Evolutionary conservation across 192 early-diverging fungal genomes (phyloP).

Genomic region (Coemansia sp.): DNA sequence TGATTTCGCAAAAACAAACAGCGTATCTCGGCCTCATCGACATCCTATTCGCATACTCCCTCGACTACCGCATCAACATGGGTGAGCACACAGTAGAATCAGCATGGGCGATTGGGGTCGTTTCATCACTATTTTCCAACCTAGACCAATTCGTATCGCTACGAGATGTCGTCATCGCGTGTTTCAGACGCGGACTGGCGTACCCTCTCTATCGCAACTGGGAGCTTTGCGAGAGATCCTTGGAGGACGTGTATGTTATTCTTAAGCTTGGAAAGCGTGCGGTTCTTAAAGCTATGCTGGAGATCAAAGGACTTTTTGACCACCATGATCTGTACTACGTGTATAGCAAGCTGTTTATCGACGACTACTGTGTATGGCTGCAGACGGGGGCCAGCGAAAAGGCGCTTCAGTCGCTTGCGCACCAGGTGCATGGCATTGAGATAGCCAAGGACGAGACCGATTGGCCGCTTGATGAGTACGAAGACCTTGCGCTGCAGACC

Average conservation of each 20-base stretch:
- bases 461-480: slow-evolving; percentile 81
- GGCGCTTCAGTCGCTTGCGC: slow-evolving; percentile 72
- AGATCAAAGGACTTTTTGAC: slow-evolving; percentile 77
- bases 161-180: slow-evolving; percentile 61
- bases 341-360: slow-evolving; percentile 83
- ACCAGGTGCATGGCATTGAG: slow-evolving; percentile 72
- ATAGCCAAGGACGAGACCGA: slow-evolving; percentile 69
- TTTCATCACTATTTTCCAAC: slow-evolving; percentile 74
- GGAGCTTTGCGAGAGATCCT: slow-evolving; percentile 69
- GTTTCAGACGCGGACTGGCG: slow-evolving; percentile 76
- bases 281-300: slow-evolving; percentile 75
- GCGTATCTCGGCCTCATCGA: slow-evolving; percentile 90
- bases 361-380: slow-evolving; percentile 97
- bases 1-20: slow-evolving; percentile 63
- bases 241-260: slow-evolving; percentile 78
- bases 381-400: slow-evolving; percentile 74
- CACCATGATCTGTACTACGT: slow-evolving; percentile 87
- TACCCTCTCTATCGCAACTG: slow-evolving; percentile 86
- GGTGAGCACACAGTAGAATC: slow-evolving; percentile 89
- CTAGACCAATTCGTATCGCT: slow-evolving; percentile 72
- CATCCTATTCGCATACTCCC: slow-evolving; percentile 87
- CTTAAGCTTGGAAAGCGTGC: slow-evolving; percentile 83
- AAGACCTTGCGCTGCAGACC: slow-evolving; percentile 64
- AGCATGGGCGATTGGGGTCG: slow-evolving; percentile 84
- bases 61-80: slow-evolving; percentile 80